phyloP scores from a whole-genome alignment of 2,329 filamentous ascomycete species.

The Hypoxylon sp. region DNA sequence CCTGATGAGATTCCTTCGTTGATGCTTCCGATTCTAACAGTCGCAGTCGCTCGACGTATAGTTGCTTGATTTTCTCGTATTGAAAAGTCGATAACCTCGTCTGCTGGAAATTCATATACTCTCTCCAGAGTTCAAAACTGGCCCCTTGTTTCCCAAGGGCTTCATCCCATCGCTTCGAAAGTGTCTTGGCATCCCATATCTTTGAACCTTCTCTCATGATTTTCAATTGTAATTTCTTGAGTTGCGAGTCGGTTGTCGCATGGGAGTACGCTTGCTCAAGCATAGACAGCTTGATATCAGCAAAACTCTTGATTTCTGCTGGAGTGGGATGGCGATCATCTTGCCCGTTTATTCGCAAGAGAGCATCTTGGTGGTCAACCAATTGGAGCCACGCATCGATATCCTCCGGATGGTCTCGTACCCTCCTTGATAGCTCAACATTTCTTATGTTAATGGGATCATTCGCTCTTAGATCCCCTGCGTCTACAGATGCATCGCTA shows the following conservation, averaged over 20 bases:
- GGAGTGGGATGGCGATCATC: constrained; percentile 65
- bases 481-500: constrained; percentile 60
- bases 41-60: constrained; percentile 72
- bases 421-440: constrained; percentile 72
- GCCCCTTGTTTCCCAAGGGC: constrained; percentile 69
- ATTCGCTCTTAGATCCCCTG: constrained; percentile 54
- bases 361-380: constrained; percentile 81
- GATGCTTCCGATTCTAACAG: constrained; percentile 48
- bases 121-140: constrained; percentile 78
- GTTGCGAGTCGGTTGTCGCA: constrained; percentile 61
- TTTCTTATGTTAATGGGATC: constrained; percentile 68
- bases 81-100: constrained; percentile 76
- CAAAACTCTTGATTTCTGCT: constrained; percentile 77
- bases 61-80: constrained; percentile 74
- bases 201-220: constrained; percentile 82
- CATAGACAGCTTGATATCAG: constrained; percentile 84
- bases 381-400: constrained; percentile 82
- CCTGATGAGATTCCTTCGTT: constrained; percentile 36
- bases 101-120: constrained; percentile 80
- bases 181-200: constrained; percentile 77
- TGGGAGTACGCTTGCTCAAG: constrained; percentile 82
- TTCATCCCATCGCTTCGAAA: constrained; percentile 76
- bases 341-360: constrained; percentile 69
- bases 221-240: constrained; percentile 74
- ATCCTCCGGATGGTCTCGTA: constrained; percentile 77